phyloP scores from a whole-genome alignment of 768 basidiomycete genomes.

The Suillus americanus region DNA sequence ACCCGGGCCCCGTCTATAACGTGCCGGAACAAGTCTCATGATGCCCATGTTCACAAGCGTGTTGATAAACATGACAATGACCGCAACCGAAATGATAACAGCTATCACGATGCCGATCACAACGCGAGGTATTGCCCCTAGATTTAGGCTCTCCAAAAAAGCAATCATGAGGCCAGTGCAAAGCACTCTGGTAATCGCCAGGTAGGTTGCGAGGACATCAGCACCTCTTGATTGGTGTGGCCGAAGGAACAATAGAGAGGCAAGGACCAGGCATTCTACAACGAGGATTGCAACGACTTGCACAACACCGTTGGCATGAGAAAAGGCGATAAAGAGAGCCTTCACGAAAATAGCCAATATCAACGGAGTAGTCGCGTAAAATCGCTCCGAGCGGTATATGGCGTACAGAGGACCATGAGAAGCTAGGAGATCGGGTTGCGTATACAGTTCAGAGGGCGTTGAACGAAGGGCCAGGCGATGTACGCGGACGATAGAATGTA shows the following conservation, averaged over 20 bases:
- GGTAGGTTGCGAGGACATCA: constrained; percentile 66
- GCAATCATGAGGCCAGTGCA: constrained; percentile 74
- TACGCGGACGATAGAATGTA: constrained; percentile 48
- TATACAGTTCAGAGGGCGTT: constrained; percentile 39
- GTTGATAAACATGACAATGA: constrained; percentile 70
- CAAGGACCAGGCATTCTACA: constrained; percentile 62
- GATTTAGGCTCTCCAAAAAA: constrained; percentile 63
- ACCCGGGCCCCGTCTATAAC: constrained; percentile 17
- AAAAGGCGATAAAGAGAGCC: constrained; percentile 71
- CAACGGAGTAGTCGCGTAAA: constrained; percentile 63
- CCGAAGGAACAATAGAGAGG: constrained; percentile 50
- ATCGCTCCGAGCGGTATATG: constrained; percentile 64
- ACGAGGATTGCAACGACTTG: constrained; percentile 70
- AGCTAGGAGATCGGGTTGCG: constrained; percentile 35
- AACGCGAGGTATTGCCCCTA: constrained; percentile 77
- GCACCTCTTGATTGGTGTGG: constrained; percentile 70
- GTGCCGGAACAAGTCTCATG: constrained; percentile 24
- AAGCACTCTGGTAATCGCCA: constrained; percentile 66
- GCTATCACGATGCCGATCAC: constrained; percentile 76
- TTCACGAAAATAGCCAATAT: constrained; percentile 61
- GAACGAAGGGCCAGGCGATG: constrained; percentile 45
- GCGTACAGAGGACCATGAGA: constrained; percentile 61
- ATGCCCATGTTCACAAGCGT: constrained; percentile 51
- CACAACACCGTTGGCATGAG: constrained; percentile 55
- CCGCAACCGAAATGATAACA: constrained; percentile 68